Conservation (phyloP, 1,284 basidiomycete species). For the Ustilago sp. region DNA sequence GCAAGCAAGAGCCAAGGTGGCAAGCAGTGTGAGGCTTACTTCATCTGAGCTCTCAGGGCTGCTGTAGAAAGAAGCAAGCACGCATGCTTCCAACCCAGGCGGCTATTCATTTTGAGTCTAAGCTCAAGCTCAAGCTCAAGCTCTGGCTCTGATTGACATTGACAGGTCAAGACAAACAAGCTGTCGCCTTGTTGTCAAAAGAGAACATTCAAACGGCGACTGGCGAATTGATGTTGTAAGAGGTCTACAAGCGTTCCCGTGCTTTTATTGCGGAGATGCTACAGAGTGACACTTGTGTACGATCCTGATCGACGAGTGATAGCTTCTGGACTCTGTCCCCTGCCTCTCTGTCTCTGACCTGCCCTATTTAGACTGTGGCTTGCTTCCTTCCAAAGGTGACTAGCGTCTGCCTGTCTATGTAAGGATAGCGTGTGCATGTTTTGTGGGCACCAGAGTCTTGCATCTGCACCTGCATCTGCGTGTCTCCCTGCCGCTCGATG, state of each 20-base stretch:
- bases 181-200: not conserved
- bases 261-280: not conserved
- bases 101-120: not conserved
- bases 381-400: not conserved
- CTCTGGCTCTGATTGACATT: not conserved
- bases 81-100: constrained; percentile 3
- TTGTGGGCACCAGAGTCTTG: not conserved
- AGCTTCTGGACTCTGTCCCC: not conserved
- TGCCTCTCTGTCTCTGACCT: constrained; percentile 4
- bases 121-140: not conserved
- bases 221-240: constrained; percentile 4
- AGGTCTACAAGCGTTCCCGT: not conserved
- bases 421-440: not conserved
- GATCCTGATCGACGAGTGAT: constrained; percentile 10
- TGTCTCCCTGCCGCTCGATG: constrained; percentile 3
- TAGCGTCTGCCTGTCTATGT: not conserved
- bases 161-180: constrained; percentile 6
- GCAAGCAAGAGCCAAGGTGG: not conserved
- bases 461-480: constrained; percentile 4
- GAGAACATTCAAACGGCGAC: constrained; percentile 16
- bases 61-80: not conserved
- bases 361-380: constrained; percentile 11
- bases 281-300: not conserved
- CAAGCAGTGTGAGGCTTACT: not conserved
- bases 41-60: not conserved